Percentiles rank a stretch among this genome's conserved stretches.
phyloP scores from a whole-genome alignment of 768 basidiomycete genomes.

The Auriscalpium vulgare region DNA sequence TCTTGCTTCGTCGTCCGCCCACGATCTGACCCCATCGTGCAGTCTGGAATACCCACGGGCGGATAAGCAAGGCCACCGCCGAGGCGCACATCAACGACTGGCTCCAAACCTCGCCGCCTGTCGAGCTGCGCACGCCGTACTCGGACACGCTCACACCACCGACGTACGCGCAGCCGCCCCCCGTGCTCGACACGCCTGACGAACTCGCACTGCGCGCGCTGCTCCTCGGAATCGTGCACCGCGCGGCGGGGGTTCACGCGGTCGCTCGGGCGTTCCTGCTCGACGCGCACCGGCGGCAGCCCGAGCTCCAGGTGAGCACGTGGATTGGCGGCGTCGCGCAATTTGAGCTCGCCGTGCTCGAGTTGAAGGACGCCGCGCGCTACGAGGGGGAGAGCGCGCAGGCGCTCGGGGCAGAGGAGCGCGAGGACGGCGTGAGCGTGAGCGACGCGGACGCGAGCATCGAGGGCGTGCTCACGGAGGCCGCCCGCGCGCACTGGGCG shows the following conservation, averaged over 20 bases:
- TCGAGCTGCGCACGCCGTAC: slow-evolving; percentile 26
- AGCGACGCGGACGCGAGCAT: slow-evolving; percentile 7
- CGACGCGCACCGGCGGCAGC: slow-evolving; percentile 40
- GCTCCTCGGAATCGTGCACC: slow-evolving; percentile 59
- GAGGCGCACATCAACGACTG: slow-evolving; percentile 53
- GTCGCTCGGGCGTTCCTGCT: slow-evolving; percentile 40
- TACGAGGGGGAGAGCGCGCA: slow-evolving; percentile 23
- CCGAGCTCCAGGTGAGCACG: slow-evolving; percentile 39
- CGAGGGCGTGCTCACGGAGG: slow-evolving; percentile 3
- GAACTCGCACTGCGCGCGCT: slow-evolving; percentile 63
- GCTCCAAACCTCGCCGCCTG: slow-evolving; percentile 38
- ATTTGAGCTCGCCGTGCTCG: slow-evolving; percentile 67
- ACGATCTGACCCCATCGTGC: not conserved
- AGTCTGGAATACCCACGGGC: slow-evolving; percentile 80
- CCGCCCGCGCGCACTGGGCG: slow-evolving; percentile 31
- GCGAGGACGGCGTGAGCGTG: slow-evolving; percentile 4
- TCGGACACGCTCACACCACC: slow-evolving; percentile 13
- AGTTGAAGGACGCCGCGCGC: slow-evolving; percentile 43
- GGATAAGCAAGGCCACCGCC: slow-evolving; percentile 46
- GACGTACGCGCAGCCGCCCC: not conserved
- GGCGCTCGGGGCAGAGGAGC: slow-evolving; percentile 13
- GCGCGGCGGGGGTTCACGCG: slow-evolving; percentile 41
- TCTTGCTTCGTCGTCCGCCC: not conserved
- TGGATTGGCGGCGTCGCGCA: slow-evolving; percentile 63
- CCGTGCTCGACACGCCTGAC: slow-evolving; percentile 59